Base-by-base conservation (phyloP, 2,329 filamentous ascomycete species). In the Blumeria graminis region DNA sequence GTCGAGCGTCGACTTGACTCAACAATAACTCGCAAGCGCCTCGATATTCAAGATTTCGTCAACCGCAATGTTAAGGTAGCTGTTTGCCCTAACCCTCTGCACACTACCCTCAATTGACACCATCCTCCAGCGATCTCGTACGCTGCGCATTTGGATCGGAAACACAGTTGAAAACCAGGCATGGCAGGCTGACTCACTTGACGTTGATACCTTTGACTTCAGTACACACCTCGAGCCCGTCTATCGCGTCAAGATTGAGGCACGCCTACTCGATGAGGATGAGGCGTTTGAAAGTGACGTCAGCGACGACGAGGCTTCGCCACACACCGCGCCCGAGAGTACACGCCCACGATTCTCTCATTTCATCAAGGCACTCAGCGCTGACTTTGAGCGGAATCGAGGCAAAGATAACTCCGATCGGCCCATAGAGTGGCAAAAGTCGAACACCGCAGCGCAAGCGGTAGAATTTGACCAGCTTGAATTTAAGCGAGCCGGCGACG, bases 161-260 rank as follows among this genome's bases (percentile, higher is more conserved):
- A 98, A 98, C 69, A 94, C 88, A 0, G 87, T 83, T 36, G 87
- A 95, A 68, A 86, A 92, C 65, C 92, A 98, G 70, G 82, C 84
- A 35, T 96, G 92, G 92, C 92, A 98, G 70, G 76, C 74, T 41
- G 78, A 75, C 62, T 74, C 73, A 43, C 72, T 83, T 58, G 81
- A 82, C 59, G 76, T 82, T 10, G 82, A 90, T 66, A 78, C 78
- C 38, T 92, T 92, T 61, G 88, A 93, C 65, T 89, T 94, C 65
- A 81, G 80, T 56, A 80, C 81, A 55, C 86, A 80, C 60, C 75
- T 77, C 62, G 83, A 88, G 62, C 84, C 86, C 1, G 84, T 82
- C 10, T 98, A 89, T 68, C 80, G 82, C 57, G 86, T 98, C 62
- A 94, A 89, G 71, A 90, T 98, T 60, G 86, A 95, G 69, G 92